These are phyloP conservation scores for Castanea mollissima DNA, from an alignment of 306 rosid genomes.

Conservation along the genomic window DNA sequence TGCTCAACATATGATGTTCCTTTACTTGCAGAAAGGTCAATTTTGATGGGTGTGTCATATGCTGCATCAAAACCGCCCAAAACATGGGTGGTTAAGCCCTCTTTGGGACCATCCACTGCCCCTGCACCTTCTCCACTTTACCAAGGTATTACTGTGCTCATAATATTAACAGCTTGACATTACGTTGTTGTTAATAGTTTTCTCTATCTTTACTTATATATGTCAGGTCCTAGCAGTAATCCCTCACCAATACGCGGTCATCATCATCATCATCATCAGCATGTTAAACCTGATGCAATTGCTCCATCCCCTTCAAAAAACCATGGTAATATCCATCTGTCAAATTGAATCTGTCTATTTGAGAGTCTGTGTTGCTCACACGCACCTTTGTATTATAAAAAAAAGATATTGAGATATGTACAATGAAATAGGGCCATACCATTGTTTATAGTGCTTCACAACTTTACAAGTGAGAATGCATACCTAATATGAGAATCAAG, in stretches of 20 bases:
- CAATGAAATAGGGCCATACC: background rate
- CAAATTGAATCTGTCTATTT: constrained; percentile 6
- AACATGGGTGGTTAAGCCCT: constrained; percentile 38
- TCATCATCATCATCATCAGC: constrained; percentile 37
- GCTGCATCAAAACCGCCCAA: constrained; percentile 37
- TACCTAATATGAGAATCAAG: background rate
- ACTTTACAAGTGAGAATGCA: background rate
- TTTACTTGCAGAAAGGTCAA: constrained; percentile 56
- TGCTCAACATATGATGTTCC: constrained; percentile 10
- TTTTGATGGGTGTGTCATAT: constrained; percentile 40
- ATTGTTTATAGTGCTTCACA: background rate
- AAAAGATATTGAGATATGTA: background rate
- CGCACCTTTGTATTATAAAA: background rate
- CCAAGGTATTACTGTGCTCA: constrained; percentile 39
- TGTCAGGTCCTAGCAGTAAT: constrained; percentile 44
- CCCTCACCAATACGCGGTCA: constrained; percentile 25
- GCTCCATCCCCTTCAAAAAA: constrained; percentile 67
- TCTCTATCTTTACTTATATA: constrained; percentile 24
- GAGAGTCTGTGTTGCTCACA: background rate
- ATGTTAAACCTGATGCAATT: constrained; percentile 32
- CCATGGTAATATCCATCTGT: constrained; percentile 49
- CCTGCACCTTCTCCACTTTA: constrained; percentile 58
- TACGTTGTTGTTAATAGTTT: constrained; percentile 6
- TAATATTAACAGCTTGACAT: background rate
- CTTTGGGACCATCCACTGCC: constrained; percentile 36